Evolutionary conservation across 2,329 filamentous ascomycete species (phyloP).

Genomic region (Cercospora canescens): DNA sequence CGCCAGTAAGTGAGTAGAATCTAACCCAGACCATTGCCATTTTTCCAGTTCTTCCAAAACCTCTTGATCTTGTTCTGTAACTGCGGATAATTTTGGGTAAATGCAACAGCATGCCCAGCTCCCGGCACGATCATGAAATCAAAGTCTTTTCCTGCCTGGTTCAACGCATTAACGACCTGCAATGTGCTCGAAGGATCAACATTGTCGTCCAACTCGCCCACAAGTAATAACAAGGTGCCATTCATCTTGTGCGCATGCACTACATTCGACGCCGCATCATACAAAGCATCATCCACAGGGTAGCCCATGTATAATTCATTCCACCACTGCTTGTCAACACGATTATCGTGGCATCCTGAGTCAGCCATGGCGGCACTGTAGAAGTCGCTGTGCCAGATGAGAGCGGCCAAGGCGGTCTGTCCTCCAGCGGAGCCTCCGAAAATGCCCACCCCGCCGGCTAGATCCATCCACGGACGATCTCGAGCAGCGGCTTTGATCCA

Average conservation of each 20-base stretch:
- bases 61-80: slow-evolving; percentile 3
- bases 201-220: slow-evolving; percentile 11
- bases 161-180: slow-evolving; percentile 16
- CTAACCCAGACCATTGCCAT: neutral
- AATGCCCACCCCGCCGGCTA: slow-evolving; percentile 1
- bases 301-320: slow-evolving; percentile 8
- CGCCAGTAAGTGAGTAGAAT: neutral
- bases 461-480: slow-evolving; percentile 9
- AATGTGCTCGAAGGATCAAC: slow-evolving; percentile 14
- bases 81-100: neutral
- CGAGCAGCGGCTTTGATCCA: slow-evolving; percentile 14
- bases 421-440: slow-evolving; percentile 8
- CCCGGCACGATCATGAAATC: slow-evolving; percentile 11
- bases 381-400: slow-evolving; percentile 12
- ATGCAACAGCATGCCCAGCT: slow-evolving; percentile 1
- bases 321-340: slow-evolving; percentile 11
- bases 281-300: slow-evolving; percentile 6
- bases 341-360: slow-evolving; percentile 11
- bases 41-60: slow-evolving; percentile 12
- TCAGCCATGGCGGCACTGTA: slow-evolving; percentile 11
- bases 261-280: slow-evolving; percentile 7
- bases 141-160: slow-evolving; percentile 13
- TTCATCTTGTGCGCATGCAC: slow-evolving; percentile 9
- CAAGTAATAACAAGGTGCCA: slow-evolving; percentile 8
- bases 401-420: slow-evolving; percentile 4